Base-by-base conservation (phyloP, 257 asterid species). In the Apocynum venetum region DNA sequence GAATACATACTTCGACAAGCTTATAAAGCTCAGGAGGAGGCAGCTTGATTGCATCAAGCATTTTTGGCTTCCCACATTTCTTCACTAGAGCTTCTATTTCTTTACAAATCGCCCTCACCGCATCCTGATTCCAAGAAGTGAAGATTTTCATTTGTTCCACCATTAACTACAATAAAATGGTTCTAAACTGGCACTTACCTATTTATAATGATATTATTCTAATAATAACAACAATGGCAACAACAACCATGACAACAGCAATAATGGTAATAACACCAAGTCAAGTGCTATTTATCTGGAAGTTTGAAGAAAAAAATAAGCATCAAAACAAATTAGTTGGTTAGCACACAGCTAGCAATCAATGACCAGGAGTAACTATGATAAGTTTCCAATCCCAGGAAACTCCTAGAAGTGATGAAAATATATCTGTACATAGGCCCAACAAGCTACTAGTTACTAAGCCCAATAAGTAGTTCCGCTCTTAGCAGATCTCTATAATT, bases 21-120 rank as follows among this genome's bases (percentile, higher is more conserved):
- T 86, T 90, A 80, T 93, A 95, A 76, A 95, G 88, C 89, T 93
- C 96, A 17, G 91, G 88, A 79, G 99, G 99, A 79, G 99, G 99
- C 79, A 95, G 85, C 83, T 84, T 88, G 84, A 95, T 89, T 73
- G 97, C 98, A 46, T 95, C 99, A 65, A 91, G 85, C 98, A 93
- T 84, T 88, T 95, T 95, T 66, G 90, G 90, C 83, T 95, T 95
- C 82, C 99, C 99, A 73, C 97, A 90, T 86, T 76, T 90, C 90
- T 88, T 85, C 91, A 91, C 99, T 73, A 95, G 83, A 83, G 86
- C 83, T 70, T 87, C 91, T 84, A 95, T 90, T 84, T 86, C 97
- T 71, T 78, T 78, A 85, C 97, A 91, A 82, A 95, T 95, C 83
- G 84, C 86, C 75, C 84, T 84, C 78, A 95, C 96, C 78, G 98